phyloP scores from a whole-genome alignment of 176 grass and related monocot species.

The Sorghum bicolor region DNA sequence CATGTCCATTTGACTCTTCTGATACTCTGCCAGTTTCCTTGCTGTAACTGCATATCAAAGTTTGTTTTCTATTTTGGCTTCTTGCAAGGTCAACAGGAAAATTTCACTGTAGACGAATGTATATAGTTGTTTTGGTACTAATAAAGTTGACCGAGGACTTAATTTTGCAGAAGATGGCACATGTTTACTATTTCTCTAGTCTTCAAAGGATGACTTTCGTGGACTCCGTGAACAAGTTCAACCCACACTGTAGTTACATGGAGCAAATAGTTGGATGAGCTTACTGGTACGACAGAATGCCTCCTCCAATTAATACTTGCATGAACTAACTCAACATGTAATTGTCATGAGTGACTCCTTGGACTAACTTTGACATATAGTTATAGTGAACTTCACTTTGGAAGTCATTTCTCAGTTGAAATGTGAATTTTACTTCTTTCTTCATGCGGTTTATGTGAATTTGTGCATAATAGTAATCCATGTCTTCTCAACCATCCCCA shows the following conservation, averaged over 20 bases:
- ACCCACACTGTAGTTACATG: conserved; percentile 14
- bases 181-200: background rate
- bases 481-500: background rate
- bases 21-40: conserved; percentile 23
- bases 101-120: background rate
- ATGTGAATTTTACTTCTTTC: background rate
- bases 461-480: background rate
- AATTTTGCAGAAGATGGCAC: conserved; percentile 29
- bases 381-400: conserved; percentile 4
- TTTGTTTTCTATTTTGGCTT: conserved; percentile 5
- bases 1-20: conserved; percentile 4
- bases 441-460: conserved; percentile 14
- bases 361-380: background rate
- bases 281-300: conserved; percentile 16
- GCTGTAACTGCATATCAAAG: conserved; percentile 1
- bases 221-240: background rate
- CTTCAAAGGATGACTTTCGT: background rate
- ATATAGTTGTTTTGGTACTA: background rate
- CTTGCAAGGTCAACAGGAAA: conserved; percentile 6
- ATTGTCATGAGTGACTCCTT: background rate
- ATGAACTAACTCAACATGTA: conserved; percentile 8
- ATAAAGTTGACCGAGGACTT: background rate
- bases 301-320: conserved; percentile 6
- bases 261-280: background rate
- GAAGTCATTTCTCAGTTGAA: conserved; percentile 7